These are phyloP conservation scores for Calonectria pauciramosa DNA, from an alignment of 2,329 filamentous ascomycete genomes.

Conservation along the genomic window DNA sequence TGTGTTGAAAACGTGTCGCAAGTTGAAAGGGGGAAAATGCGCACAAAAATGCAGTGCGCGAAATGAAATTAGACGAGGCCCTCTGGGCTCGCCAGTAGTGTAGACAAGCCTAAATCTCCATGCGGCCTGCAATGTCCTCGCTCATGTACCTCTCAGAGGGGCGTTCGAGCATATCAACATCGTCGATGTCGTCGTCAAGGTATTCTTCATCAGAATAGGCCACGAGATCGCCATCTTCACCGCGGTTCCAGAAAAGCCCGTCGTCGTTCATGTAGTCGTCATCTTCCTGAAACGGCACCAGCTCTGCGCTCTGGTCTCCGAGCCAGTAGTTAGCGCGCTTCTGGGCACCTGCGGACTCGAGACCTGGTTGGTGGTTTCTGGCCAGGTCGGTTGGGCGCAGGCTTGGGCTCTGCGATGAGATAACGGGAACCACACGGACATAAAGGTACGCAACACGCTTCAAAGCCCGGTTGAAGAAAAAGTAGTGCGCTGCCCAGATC, in stretches of 20 bases:
- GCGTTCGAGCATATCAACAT: slow-evolving; percentile 56
- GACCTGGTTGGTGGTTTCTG: slow-evolving; percentile 43
- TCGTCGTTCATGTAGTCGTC: slow-evolving; percentile 66
- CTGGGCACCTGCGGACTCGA: slow-evolving; percentile 53
- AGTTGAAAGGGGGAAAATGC: slow-evolving; percentile 13
- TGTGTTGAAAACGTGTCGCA: slow-evolving; percentile 34
- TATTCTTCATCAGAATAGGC: slow-evolving; percentile 66
- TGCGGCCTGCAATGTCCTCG: slow-evolving; percentile 72
- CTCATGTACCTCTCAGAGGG: slow-evolving; percentile 68
- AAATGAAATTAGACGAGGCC: slow-evolving; percentile 12
- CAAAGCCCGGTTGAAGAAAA: slow-evolving; percentile 94
- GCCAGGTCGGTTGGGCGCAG: slow-evolving; percentile 52
- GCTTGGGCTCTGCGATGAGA: slow-evolving; percentile 73
- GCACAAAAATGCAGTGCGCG: slow-evolving; percentile 10
- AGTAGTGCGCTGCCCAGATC: slow-evolving; percentile 96
- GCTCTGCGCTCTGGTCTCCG: slow-evolving; percentile 72
- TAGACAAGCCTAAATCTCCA: slow-evolving; percentile 67
- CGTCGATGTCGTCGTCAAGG: slow-evolving; percentile 61
- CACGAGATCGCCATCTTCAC: slow-evolving; percentile 70
- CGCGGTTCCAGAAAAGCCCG: slow-evolving; percentile 69
- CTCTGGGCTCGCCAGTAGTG: neutral
- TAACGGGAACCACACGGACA: slow-evolving; percentile 86
- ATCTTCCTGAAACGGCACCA: slow-evolving; percentile 59
- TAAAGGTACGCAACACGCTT: slow-evolving; percentile 97
- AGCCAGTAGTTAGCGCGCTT: slow-evolving; percentile 94